A percentile compares a stretch with the other conserved stretches of the same genome.
Evolutionary conservation across 2,329 filamentous ascomycete genomes (phyloP).

Genomic region (Didymella lethalis): DNA sequence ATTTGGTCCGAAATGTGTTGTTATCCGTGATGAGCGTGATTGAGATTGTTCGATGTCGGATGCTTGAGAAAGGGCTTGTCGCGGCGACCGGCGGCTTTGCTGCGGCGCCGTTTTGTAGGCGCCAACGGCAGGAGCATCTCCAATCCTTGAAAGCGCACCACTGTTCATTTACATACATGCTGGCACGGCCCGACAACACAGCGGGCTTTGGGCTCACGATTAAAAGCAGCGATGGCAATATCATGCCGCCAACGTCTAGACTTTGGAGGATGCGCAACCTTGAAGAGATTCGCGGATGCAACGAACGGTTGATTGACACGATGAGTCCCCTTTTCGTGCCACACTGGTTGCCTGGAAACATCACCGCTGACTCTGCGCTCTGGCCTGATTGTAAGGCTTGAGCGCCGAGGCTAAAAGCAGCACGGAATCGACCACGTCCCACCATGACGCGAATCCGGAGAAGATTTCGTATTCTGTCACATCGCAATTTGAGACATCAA

Average conservation of each 20-base stretch:
- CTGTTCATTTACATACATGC: constrained; percentile 14
- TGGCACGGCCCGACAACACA: constrained; percentile 10
- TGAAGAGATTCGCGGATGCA: constrained; percentile 5
- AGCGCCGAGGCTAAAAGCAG: constrained; percentile 14
- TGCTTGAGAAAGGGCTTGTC: constrained; percentile 1
- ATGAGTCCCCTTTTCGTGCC: constrained; percentile 9
- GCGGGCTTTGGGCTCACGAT: constrained; percentile 1
- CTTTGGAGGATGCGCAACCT: constrained; percentile 5
- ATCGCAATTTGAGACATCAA: constrained; percentile 6
- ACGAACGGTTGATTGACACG: constrained; percentile 1
- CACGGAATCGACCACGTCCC: constrained; percentile 22
- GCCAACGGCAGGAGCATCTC: constrained; percentile 1
- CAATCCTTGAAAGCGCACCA: constrained; percentile 9
- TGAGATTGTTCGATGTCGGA: neutral
- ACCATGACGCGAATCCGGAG: constrained; percentile 23
- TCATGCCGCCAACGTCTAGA: constrained; percentile 14
- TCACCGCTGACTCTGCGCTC: constrained; percentile 10
- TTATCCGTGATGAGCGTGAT: neutral
- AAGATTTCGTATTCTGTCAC: constrained; percentile 18
- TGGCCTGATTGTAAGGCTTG: constrained; percentile 3
- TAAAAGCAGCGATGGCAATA: constrained; percentile 4
- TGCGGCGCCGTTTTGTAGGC: constrained; percentile 6
- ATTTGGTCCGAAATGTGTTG: neutral
- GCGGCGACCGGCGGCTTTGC: constrained; percentile 5
- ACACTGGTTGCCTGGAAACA: constrained; percentile 14